Evolutionary conservation across 208 protist genomes (phyloP).

Genomic region (Vickermania ingenoplastis): DNA sequence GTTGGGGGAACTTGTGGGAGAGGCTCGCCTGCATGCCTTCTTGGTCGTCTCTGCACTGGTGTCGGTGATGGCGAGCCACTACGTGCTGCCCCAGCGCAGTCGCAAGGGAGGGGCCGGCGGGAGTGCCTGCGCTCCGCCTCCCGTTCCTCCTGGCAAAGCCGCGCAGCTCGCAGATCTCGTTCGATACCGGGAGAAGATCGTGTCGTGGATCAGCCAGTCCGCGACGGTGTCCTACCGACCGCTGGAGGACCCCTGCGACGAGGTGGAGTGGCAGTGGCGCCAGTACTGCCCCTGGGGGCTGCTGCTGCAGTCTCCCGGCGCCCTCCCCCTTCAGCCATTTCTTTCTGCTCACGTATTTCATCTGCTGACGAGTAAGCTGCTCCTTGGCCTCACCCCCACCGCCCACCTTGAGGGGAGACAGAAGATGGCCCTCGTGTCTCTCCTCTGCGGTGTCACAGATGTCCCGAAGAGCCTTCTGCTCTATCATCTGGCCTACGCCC

Average conservation of each 20-base stretch:
- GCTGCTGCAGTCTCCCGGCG: conserved; percentile 20
- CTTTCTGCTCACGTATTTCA: conserved; percentile 50
- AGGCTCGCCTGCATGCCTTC: conserved; percentile 31
- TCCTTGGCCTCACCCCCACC: conserved; percentile 31
- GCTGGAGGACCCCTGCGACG: conserved; percentile 7
- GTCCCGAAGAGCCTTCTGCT: conserved; percentile 26
- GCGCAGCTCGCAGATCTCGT: neutral
- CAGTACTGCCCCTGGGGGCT: conserved; percentile 57
- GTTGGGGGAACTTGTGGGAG: conserved; percentile 29
- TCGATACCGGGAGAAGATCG: neutral
- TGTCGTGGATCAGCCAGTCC: neutral
- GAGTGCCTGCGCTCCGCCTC: neutral
- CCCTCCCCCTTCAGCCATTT: conserved; percentile 19
- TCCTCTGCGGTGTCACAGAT: conserved; percentile 26
- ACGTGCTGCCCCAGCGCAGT: conserved; percentile 26
- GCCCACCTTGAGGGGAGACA: conserved; percentile 39
- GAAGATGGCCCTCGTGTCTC: conserved; percentile 23
- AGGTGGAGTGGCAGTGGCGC: conserved; percentile 37
- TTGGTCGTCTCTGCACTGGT: conserved; percentile 40
- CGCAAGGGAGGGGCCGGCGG: neutral
- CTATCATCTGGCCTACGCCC: conserved; percentile 33
- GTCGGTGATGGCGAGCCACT: conserved; percentile 28
- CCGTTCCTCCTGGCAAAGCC: no score
- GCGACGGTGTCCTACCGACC: neutral
- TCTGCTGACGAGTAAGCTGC: conserved; percentile 31